These are phyloP conservation scores for Clonostachys sp. DNA, from an alignment of 2,329 filamentous ascomycete species.

Conservation along the genomic window DNA sequence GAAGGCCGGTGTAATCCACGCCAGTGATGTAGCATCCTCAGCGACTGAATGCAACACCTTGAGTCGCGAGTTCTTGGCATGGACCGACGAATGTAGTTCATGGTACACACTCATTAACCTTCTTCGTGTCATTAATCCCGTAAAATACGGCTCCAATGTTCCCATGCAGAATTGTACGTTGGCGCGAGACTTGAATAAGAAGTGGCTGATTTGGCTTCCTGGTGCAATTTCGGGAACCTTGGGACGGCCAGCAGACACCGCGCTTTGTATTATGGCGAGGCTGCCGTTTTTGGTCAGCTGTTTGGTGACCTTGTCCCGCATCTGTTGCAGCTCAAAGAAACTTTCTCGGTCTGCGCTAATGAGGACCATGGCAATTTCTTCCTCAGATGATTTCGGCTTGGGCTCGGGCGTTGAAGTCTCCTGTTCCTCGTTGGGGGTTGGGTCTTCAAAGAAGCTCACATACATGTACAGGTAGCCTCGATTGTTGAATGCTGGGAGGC, in stretches of 20 bases:
- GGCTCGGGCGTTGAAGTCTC: conserved; percentile 8
- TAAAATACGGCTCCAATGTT: conserved; percentile 67
- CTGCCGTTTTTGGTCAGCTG: conserved; percentile 74
- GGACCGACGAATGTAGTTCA: conserved; percentile 77
- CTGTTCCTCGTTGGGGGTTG: conserved; percentile 35
- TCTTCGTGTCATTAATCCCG: conserved; percentile 51
- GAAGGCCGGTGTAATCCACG: conserved; percentile 87
- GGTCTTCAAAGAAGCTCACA: conserved; percentile 81
- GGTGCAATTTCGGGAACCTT: conserved; percentile 71
- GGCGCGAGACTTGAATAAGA: conserved; percentile 88
- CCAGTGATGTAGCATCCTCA: conserved; percentile 73
- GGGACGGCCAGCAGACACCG: conserved; percentile 68
- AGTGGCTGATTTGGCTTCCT: conserved; percentile 79
- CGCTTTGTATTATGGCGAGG: conserved; percentile 68
- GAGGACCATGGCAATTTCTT: conserved; percentile 84
- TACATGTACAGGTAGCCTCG: conserved; percentile 98
- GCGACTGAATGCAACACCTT: conserved; percentile 81
- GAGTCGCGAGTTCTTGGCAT: conserved; percentile 76
- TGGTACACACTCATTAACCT: conserved; percentile 82
- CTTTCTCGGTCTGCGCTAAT: conserved; percentile 91
- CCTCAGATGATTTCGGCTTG: conserved; percentile 54
- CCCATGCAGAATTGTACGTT: conserved; percentile 98
- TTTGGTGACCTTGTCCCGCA: conserved; percentile 57
- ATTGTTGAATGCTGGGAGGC: conserved; percentile 94
- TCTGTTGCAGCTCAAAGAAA: conserved; percentile 82